Base-by-base conservation (phyloP, 2,329 filamentous ascomycete genomes). In the Sporothrix variecibatus region DNA sequence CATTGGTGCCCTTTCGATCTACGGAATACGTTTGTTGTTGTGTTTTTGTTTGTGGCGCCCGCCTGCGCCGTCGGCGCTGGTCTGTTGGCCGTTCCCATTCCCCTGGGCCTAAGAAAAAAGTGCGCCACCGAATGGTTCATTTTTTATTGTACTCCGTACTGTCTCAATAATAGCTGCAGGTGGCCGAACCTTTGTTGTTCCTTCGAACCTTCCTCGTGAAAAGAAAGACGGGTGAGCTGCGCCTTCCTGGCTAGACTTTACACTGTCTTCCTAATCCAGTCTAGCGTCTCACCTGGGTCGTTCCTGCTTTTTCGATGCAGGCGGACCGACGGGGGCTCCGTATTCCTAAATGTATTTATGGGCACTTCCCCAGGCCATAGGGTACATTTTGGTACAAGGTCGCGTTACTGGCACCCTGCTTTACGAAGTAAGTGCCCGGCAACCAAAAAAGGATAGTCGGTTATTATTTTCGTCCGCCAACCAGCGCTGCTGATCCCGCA, bases 401-500 rank as follows among this genome's bases (percentile, higher is more conserved):
- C 43, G 40, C 28, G 40, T 38, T 53, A 26, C 43, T 64, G 40
- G 23, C 28, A 64, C 43, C 17, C 34, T 53, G 34, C 38, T 71
- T 60, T 56, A 56, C 46, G 28, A 53, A 71, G 56, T 34, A 62
- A 72, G 56, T 72, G 70, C 70, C 70, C 58, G 70, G 70, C 70
- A 72, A 72, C 70, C 58, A 53, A 62, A 71, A 71, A 60, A 40
- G 69, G 34, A 60, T 31, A 46, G 53, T 60, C 31, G 69, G 49
- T 60, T 60, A 46, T 71, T 71, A 71, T 71, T 71, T 62, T 71
- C 43, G 68, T 58, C 69, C 9, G 26, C 70, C 70, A 72, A 72
- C 31, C 53, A 71, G 23, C 12, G 68, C 34, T 2, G 20, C 7
- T 7, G 8, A 2, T 23, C 12, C 26, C 3, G 26, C 46, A 38